phyloP scores from a whole-genome alignment of 2,329 filamentous ascomycete species.

The Stagonosporopsis vannaccii region DNA sequence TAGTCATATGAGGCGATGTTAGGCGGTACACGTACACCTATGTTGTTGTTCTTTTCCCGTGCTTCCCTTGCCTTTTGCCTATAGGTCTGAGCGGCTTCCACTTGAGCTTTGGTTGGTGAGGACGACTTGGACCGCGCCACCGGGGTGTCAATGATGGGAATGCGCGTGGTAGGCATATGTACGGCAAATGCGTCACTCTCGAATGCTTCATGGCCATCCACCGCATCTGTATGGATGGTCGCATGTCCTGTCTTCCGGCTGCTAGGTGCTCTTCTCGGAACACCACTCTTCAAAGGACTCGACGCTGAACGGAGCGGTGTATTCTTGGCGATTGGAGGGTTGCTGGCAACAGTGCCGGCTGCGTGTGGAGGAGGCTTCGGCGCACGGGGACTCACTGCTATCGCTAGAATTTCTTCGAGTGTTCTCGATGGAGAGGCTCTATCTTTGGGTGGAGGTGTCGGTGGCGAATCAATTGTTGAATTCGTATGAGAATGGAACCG shows the following conservation, averaged over 20 bases:
- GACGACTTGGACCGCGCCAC: constrained; percentile 23
- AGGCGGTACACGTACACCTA: constrained; percentile 33
- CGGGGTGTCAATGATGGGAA: constrained; percentile 36
- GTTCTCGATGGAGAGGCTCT: constrained; percentile 19
- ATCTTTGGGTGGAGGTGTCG: constrained; percentile 15
- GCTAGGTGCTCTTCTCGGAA: constrained; percentile 23
- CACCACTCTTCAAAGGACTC: constrained; percentile 4
- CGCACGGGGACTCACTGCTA: constrained; percentile 19
- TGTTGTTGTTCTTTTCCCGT: constrained; percentile 31
- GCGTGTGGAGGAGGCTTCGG: constrained; percentile 17
- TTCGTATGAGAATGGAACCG: constrained; percentile 14
- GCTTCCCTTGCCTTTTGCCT: constrained; percentile 37
- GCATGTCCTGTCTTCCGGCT: constrained; percentile 37
- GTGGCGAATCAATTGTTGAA: constrained; percentile 7
- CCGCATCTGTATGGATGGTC: constrained; percentile 39
- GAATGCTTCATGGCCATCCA: constrained; percentile 35
- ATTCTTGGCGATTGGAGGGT: background rate
- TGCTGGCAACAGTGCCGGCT: constrained; percentile 9
- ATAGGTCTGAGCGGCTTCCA: constrained; percentile 40
- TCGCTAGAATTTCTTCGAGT: constrained; percentile 21
- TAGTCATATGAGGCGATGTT: constrained; percentile 41
- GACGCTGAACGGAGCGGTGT: constrained; percentile 4
- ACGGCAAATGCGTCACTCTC: constrained; percentile 46
- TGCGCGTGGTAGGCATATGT: constrained; percentile 43
- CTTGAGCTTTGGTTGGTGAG: constrained; percentile 28